phyloP scores from a whole-genome alignment of 768 basidiomycete genomes.

The Russula sp. region DNA sequence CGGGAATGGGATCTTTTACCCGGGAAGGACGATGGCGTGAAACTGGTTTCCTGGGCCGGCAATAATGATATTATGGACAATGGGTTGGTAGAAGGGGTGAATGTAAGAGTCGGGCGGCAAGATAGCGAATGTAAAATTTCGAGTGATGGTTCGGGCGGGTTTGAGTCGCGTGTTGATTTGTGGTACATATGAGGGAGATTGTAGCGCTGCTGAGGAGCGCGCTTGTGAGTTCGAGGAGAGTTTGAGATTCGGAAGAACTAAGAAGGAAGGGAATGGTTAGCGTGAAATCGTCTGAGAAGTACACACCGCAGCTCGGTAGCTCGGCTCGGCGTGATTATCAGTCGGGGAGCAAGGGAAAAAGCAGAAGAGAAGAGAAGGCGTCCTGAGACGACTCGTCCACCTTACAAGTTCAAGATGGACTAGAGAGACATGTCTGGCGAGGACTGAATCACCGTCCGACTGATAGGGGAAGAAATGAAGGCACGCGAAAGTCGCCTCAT shows the following conservation, averaged over 20 bases:
- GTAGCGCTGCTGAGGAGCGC: too few relatives aligned
- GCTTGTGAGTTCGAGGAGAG: too few relatives aligned
- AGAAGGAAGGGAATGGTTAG: too few relatives aligned
- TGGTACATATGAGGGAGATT: slow-evolving; percentile 32
- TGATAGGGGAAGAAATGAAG: slow-evolving; percentile 71
- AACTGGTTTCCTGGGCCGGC: slow-evolving; percentile 6
- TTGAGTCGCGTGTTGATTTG: slow-evolving; percentile 31
- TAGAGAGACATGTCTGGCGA: slow-evolving; percentile 35
- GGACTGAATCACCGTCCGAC: too few relatives aligned
- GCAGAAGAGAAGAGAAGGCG: too few relatives aligned
- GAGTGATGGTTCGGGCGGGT: slow-evolving; percentile 30
- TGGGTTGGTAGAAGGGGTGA: slow-evolving; percentile 24
- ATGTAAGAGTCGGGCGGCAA: slow-evolving; percentile 26
- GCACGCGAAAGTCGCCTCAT: slow-evolving; percentile 60
- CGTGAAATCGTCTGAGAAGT: too few relatives aligned
- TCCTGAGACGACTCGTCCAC: too few relatives aligned
- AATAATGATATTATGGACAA: slow-evolving; percentile 19
- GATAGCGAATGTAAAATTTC: slow-evolving; percentile 32
- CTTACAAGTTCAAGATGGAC: too few relatives aligned
- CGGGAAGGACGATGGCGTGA: slow-evolving; percentile 9
- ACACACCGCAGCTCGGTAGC: too few relatives aligned
- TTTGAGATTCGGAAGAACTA: too few relatives aligned
- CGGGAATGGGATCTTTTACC: slow-evolving; percentile 7
- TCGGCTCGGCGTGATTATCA: too few relatives aligned
- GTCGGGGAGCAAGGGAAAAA: too few relatives aligned